Evolutionary conservation across 129 eudicot genomes (phyloP), one percentile per base, ranked within the genome.

Genomic region (Escallonia rubra): DNA sequence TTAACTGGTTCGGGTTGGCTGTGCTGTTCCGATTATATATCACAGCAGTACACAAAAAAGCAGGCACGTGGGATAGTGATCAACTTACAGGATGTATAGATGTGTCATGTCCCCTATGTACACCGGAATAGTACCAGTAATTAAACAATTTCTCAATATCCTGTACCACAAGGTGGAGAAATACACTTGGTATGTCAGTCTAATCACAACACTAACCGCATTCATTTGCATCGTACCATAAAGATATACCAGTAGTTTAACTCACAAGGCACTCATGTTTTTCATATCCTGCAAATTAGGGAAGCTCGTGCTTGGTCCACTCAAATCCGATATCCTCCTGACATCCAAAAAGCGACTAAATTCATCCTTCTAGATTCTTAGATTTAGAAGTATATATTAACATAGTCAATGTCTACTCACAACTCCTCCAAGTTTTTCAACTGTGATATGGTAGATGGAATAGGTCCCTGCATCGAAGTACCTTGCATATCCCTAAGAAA

Each of bases 301-400:
- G 58, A 81, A 67, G 12, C 39, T 64, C 48, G 58, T 67, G 45
- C 12, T 38, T 67, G 70, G 9, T 67, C 78, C 82, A 9, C 11
- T 64, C 64, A 81, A 65, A 67, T 70, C 81, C 63, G 78, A 67
- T 72, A 81, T 72, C 65, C 81, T 72, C 82, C 86, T 81, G 75
- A 43, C 54, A 66, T 74, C 41, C 41, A 42, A 45, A 62, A 74
- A 11, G 8, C n/a, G 23, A 64, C 7, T 23, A 50, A 8, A 1
- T 50, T n/a, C 10, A n/a, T n/a, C 34, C 34, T 23, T 23, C 34
- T 23, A 23, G 13, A 50, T 50, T 8, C 1, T 8, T 9, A 11
- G 12, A 23, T 23, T 23, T 23, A 2, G 2, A 50, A 50, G 55
- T 1, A 23, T 50, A 50, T 8, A 50, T 2, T 2, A n/a, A 9